Percentiles rank a stretch among this genome's conserved stretches.
Evolutionary conservation across 1,284 basidiomycete genomes (phyloP).

Genomic region (Trichosporon sp.): DNA sequence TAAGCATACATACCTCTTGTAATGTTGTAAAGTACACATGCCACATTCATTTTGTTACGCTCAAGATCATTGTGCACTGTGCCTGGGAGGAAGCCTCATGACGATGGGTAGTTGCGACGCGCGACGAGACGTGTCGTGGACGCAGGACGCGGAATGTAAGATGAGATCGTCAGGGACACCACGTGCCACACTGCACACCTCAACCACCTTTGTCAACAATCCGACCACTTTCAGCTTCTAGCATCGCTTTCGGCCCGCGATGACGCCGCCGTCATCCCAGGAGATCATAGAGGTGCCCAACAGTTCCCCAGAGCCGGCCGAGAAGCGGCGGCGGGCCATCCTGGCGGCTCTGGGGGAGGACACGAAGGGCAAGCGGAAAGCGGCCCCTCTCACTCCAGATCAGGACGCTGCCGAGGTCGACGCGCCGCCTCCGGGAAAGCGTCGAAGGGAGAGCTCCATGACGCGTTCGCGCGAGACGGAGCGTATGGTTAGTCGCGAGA

Average conservation of each 20-base stretch:
- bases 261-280: background rate
- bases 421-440: background rate
- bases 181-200: background rate
- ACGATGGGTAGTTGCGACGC: no score
- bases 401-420: background rate
- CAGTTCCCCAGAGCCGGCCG: background rate
- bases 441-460: background rate
- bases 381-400: background rate
- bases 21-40: background rate
- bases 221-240: background rate
- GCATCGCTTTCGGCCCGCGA: background rate
- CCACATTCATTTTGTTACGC: background rate
- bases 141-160: background rate
- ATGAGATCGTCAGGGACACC: conserved; percentile 3
- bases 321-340: background rate
- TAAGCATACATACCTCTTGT: background rate
- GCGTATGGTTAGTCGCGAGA: background rate
- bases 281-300: background rate
- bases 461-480: background rate
- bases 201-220: background rate
- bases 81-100: no score
- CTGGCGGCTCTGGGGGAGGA: background rate
- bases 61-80: no score
- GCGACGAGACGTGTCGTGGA: background rate
- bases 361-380: background rate